Base-by-base conservation (phyloP, 768 basidiomycete species). In the Lactarius quietus region DNA sequence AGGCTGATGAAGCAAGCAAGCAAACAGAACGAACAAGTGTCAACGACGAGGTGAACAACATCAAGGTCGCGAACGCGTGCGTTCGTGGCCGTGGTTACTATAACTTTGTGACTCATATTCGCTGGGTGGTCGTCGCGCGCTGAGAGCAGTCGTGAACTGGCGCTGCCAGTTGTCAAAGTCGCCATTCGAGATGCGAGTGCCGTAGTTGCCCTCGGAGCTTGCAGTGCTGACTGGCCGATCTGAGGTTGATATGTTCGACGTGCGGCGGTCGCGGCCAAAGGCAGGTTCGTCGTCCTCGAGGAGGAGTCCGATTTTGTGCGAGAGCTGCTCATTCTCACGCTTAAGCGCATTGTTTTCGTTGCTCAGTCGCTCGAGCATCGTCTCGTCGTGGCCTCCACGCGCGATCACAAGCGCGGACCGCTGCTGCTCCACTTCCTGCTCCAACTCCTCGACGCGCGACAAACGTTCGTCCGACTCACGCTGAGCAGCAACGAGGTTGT, bases 111-210 rank as follows among this genome's bases (percentile, higher is more conserved):
- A 78, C 69, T 92, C 91, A 64, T 87, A 87, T 68, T 89, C 87
- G 72, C 87, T 89, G 51, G 90, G 75, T 43, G 86, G 85, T 70
- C 87, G 83, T 71, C 89, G 85, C 69, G 81, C 84, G 74, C 84
- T 86, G 85, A 91, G 87, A 9, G 90, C 89, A 71, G 84, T 91
- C 20, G 89, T 87, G 63, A 93, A 81, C 72, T 92, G 90, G 62
- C 90, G 84, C 73, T 92, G 88, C 92, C 92, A 94, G 69, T 87
- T 90, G 69, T 93, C 91, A 72, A 93, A 75, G 73, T 93, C 90
- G 71, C 83, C 89, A 51, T 88, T 90, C 15, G 63, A 63, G 31
- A 70, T 48, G 20, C 60, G 84, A 68, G 89, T 82, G 73, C 90
- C 89, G 69, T 90, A 90, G 14, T 85, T 86, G 14, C 84, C 87